Base-by-base conservation (phyloP, 352 stramenopile genomes). In the Salisapilia sapeloensis region DNA sequence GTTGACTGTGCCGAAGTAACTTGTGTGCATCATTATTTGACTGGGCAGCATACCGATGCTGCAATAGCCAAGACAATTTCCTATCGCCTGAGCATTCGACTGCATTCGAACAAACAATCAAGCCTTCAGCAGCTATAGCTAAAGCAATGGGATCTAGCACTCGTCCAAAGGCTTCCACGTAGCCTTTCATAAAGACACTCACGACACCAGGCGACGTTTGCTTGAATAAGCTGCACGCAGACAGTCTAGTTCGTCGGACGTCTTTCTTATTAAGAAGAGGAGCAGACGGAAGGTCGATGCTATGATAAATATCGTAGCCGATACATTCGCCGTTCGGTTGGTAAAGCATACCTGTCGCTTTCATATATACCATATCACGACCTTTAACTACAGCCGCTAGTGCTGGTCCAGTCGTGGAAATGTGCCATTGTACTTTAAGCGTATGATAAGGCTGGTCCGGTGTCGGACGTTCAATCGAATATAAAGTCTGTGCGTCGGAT, bases 401-500 rank as follows among this genome's bases (percentile, higher is more conserved):
- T n/a, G n/a, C n/a, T 13, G 24, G 24, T 28, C 10, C 10, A 13
- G 10, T 28, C n/a, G n/a, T n/a, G n/a, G 10, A 12, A 10, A 28
- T 13, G 38, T 67, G 44, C 60, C 60, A 74, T 31, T 74, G 66
- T 45, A 74, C 30, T 3, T 56, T 56, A 2, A 74, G 43, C 35
- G 70, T 67, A 0, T 47, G 40, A 26, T 51, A 71, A 12, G 54
- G 58, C 10, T 71, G 41, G 2, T 46, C 29, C 1, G 35, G 40
- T 1, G 42, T 57, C 6, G 52, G 58, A 6, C 40, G 36, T 15
- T 49, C 27, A 30, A 70, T 53, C 24, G 53, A 32, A 0, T 42
- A 30, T 25, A 66, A 32, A 24, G 66, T 41, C 2, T 61, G 47
- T 16, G 46, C 48, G 38, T 75, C 56, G 4, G 60, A 39, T 24